Percentiles rank a stretch among this genome's conserved stretches.
phyloP scores from a whole-genome alignment of 306 rosid genomes.

The Fragaria vesca region DNA sequence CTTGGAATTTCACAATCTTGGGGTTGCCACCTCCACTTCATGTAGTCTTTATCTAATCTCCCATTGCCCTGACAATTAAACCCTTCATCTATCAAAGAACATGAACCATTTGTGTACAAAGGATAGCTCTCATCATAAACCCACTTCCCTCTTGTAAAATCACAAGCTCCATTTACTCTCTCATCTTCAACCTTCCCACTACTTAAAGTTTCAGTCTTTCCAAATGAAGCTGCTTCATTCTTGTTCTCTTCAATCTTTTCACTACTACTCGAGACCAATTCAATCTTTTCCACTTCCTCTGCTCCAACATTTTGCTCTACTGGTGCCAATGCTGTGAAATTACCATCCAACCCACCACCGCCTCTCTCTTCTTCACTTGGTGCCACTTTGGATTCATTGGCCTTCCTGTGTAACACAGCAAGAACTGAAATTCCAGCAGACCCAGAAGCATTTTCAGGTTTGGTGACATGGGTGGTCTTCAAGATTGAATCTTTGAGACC shows the following conservation, averaged over 20 bases:
- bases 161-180: conserved; percentile 47
- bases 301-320: conserved; percentile 1
- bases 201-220: conserved; percentile 25
- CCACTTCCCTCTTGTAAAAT: conserved; percentile 74
- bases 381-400: conserved; percentile 29
- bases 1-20: conserved; percentile 64
- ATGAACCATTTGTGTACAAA: conserved; percentile 57
- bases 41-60: conserved; percentile 65
- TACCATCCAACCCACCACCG: conserved; percentile 25
- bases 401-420: conserved; percentile 24
- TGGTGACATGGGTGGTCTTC: conserved; percentile 34
- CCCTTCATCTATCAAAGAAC: conserved; percentile 90
- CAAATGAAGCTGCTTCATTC: conserved; percentile 9
- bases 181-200: conserved; percentile 27
- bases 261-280: background rate
- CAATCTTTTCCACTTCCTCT: conserved; percentile 20
- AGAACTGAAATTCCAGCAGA: conserved; percentile 29
- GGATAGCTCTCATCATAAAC: conserved; percentile 76
- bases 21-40: conserved; percentile 87
- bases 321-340: conserved; percentile 31
- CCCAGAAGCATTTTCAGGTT: conserved; percentile 39
- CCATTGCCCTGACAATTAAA: conserved; percentile 87
- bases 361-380: conserved; percentile 22
- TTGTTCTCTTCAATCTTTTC: conserved; percentile 16
- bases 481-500: conserved; percentile 34